phyloP scores from a whole-genome alignment of 179 eudicot genomes.

The Heliamphora pulchella region DNA sequence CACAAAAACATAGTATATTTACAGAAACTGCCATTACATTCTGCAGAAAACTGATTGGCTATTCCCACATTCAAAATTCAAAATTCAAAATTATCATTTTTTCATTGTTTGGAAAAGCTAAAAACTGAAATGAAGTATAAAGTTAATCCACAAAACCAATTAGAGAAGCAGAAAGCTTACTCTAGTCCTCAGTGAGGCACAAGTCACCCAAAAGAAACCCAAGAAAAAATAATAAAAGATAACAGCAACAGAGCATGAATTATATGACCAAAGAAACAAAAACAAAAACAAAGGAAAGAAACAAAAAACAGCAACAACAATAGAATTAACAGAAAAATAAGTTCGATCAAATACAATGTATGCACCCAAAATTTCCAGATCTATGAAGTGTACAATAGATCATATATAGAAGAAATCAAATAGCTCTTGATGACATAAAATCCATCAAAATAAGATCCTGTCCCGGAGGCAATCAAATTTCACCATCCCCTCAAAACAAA shows the following conservation, averaged over 20 bases:
- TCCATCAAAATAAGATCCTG: background rate
- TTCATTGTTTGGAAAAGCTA: background rate
- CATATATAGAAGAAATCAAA: background rate
- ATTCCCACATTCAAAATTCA: background rate
- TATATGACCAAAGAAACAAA: background rate
- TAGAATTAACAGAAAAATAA: background rate
- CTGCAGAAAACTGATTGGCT: background rate
- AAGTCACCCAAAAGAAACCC: no score
- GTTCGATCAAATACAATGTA: background rate
- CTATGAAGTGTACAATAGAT: background rate
- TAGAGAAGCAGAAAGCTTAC: background rate
- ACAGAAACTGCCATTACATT: no score
- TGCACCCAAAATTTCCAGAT: background rate
- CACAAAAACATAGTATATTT: no score
- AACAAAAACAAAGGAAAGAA: background rate
- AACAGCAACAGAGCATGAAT: no score
- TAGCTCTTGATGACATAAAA: background rate
- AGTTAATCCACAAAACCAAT: no score
- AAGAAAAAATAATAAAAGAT: no score
- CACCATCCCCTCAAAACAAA: background rate
- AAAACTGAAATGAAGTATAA: no score
- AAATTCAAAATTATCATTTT: no score
- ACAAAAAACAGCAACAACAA: background rate
- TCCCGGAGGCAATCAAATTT: background rate
- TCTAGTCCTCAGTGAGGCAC: background rate